Evolutionary conservation across 2,329 filamentous ascomycete genomes (phyloP).

Genomic region (Cladorrhinum sp.): DNA sequence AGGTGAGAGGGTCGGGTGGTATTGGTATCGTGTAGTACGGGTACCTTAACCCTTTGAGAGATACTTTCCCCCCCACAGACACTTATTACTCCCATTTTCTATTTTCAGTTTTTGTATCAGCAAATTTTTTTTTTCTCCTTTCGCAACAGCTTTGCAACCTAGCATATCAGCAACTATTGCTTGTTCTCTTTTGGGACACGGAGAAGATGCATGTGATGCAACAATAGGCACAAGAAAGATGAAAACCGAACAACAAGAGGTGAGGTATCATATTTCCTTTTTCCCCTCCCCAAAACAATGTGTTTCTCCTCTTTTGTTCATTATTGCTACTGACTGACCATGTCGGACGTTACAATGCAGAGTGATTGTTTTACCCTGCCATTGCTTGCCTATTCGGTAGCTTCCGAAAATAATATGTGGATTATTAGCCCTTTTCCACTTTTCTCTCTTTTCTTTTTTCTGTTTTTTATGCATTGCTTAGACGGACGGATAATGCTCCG

Average conservation of each 20-base stretch:
- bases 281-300: background rate
- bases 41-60: slow-evolving; percentile 3
- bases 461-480: background rate
- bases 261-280: background rate
- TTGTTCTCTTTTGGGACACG: too few species aligned
- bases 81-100: too few species aligned
- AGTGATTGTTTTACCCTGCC: too few species aligned
- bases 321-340: background rate
- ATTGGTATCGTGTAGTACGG: slow-evolving; percentile 8
- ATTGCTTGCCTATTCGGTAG: background rate
- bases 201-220: too few species aligned
- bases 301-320: too few species aligned
- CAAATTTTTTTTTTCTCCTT: too few species aligned
- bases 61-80: background rate
- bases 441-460: background rate
- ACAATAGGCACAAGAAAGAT: too few species aligned
- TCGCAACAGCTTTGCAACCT: too few species aligned
- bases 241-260: too few species aligned
- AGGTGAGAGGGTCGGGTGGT: background rate
- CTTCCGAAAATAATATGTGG: background rate
- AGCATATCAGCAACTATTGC: too few species aligned
- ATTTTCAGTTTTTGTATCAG: too few species aligned
- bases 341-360: background rate
- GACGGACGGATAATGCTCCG: background rate
- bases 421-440: background rate